A percentile compares a stretch with the other conserved stretches of the same genome.
These are phyloP conservation scores for Adansonia madagascariensis DNA, from an alignment of 441 rosid genomes.

Conservation along the genomic window DNA sequence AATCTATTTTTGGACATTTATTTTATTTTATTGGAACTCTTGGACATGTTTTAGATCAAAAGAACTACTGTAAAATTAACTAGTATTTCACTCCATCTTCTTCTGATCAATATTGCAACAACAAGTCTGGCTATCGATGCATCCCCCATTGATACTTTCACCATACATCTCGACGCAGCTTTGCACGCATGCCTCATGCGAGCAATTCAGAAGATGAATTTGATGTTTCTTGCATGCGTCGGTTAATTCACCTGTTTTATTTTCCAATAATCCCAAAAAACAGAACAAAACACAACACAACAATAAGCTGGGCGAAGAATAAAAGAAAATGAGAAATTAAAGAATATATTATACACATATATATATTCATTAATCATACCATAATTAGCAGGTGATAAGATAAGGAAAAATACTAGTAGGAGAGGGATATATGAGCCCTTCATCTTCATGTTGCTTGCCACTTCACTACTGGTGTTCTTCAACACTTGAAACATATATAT, in stretches of 20 bases:
- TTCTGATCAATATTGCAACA: not conserved
- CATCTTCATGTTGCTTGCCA: too few relatives aligned
- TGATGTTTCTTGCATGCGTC: slow-evolving; percentile 30
- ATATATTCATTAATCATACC: not conserved
- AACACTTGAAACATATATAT: too few relatives aligned
- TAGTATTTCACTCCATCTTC: not conserved
- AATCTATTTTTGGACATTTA: not conserved
- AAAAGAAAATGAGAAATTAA: too few relatives aligned
- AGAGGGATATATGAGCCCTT: too few relatives aligned
- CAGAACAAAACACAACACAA: not conserved
- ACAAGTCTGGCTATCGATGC: not conserved
- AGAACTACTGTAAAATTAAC: not conserved
- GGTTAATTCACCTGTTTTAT: slow-evolving; percentile 26
- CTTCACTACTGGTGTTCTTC: too few relatives aligned
- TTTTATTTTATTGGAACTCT: not conserved
- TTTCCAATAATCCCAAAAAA: not conserved
- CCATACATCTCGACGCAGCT: not conserved
- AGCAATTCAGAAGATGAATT: slow-evolving; percentile 32
- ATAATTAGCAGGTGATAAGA: too few relatives aligned
- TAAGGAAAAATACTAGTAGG: too few relatives aligned
- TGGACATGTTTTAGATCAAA: not conserved
- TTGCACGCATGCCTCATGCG: not conserved
- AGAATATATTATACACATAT: too few relatives aligned
- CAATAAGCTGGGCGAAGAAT: not conserved
- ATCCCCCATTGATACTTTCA: slow-evolving; percentile 11